These are phyloP conservation scores for Beauveria caledonica DNA, from an alignment of 2,329 filamentous ascomycete species.

Conservation along the genomic window DNA sequence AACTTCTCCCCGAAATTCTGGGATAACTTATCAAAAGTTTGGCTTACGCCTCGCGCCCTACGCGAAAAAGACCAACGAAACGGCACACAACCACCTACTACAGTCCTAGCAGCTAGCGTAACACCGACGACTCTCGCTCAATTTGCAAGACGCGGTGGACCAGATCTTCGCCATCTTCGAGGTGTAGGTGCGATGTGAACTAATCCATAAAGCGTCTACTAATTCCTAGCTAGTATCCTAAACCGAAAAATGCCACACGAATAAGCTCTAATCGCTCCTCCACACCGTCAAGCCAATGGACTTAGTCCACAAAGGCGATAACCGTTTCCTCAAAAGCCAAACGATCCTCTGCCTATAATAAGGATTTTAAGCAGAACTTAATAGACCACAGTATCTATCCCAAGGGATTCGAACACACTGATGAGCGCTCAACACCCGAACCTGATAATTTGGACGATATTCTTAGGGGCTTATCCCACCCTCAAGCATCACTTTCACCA, in stretches of 20 bases:
- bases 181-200: constrained; percentile 13
- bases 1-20: constrained; percentile 15
- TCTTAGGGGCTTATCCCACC: not conserved
- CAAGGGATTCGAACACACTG: not conserved
- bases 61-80: constrained; percentile 21
- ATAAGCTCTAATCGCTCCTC: not conserved
- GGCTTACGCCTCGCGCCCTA: constrained; percentile 19
- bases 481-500: constrained; percentile 26
- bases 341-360: constrained; percentile 22
- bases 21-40: constrained; percentile 20
- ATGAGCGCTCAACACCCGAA: not conserved
- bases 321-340: constrained; percentile 5
- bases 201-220: too few relatives aligned
- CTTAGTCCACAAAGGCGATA: too few relatives aligned
- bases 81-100: not conserved
- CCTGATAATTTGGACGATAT: not conserved
- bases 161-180: too few relatives aligned
- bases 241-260: not conserved
- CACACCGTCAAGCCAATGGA: not conserved
- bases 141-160: too few relatives aligned
- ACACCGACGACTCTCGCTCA: too few relatives aligned
- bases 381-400: constrained; percentile 27
- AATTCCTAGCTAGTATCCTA: not conserved
- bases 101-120: not conserved
- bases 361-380: constrained; percentile 28